Base-by-base conservation (phyloP, 169 alveolate genomes). In the Theileria luwenshuni region DNA sequence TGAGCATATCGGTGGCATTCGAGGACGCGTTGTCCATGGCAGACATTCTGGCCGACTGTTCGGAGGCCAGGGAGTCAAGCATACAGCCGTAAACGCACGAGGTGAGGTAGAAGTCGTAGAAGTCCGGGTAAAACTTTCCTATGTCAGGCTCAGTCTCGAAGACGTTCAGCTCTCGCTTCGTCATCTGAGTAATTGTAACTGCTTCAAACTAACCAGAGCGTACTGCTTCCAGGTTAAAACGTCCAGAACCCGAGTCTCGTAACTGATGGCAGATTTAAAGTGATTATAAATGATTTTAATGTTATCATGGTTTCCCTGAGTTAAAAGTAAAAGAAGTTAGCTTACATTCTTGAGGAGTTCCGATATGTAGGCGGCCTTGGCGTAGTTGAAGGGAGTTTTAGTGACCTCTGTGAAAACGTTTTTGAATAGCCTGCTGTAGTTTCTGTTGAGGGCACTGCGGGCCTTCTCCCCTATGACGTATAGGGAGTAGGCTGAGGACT, bases 1-100 rank as follows among this genome's bases (percentile, higher is more conserved):
- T 84, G 42, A 92, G 72, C 95, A 92, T 92, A 30, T 92, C 96
- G 7, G 94, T 85, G 12, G 96, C 96, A 67, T 90, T 92, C 48
- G 92, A 76, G 42, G 96, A 92, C 42, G 96, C 96, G 61, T 90
- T 92, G 86, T 92, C 96, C 96, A 92, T 92, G 12, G 96, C 96
- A 13, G 94, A 85, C 94, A 92, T 89, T 41, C 96, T 84, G 19
- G 96, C 95, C 13, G 95, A 91, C 90, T 92, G 94, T 65, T 90
- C 94, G 7, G 92, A 75, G 8, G 92, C 92, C 30, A 90, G 77
- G 41, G 88, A 83, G 54, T 90, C 90, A 45, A 90, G 65, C 75
- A 83, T 83, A 51, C 91, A 83, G 51, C 87, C 84, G 68, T 85
- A 90, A 30, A 90, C 54, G n/a, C 88, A 65, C 58, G 90, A 85